Evolutionary conservation across 2,329 filamentous ascomycete species (phyloP).

Genomic region (Microdochium bolleyi): DNA sequence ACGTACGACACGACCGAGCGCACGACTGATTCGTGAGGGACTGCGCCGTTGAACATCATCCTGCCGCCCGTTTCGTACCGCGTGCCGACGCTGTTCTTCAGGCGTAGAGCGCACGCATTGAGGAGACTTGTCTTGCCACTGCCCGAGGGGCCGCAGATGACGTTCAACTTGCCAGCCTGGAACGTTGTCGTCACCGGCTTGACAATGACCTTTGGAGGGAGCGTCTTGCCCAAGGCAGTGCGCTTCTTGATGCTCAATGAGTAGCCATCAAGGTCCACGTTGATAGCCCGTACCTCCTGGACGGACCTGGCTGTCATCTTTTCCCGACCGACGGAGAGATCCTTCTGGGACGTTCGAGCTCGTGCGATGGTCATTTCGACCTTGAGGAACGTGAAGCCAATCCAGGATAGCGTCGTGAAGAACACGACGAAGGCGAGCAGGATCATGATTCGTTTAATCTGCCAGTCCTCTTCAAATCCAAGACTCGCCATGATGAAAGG

Average conservation of each 20-base stretch:
- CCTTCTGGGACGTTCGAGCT: slow-evolving; percentile 48
- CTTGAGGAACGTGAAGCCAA: slow-evolving; percentile 56
- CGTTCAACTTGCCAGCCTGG: slow-evolving; percentile 59
- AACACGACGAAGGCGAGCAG: slow-evolving; percentile 54
- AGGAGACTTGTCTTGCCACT: slow-evolving; percentile 70
- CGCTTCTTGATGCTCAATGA: slow-evolving; percentile 57
- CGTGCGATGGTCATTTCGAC: slow-evolving; percentile 64
- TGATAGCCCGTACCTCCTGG: slow-evolving; percentile 49
- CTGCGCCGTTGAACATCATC: slow-evolving; percentile 62
- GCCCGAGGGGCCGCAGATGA: slow-evolving; percentile 75
- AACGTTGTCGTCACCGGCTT: slow-evolving; percentile 61
- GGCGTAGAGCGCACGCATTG: slow-evolving; percentile 62
- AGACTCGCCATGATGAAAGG: slow-evolving; percentile 61
- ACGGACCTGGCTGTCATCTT: slow-evolving; percentile 50
- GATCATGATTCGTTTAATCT: slow-evolving; percentile 56
- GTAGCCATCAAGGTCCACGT: slow-evolving; percentile 57
- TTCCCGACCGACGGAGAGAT: slow-evolving; percentile 63
- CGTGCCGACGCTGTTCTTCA: slow-evolving; percentile 54
- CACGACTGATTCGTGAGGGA: slow-evolving; percentile 60
- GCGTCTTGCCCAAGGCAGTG: slow-evolving; percentile 38
- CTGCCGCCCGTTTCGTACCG: slow-evolving; percentile 54
- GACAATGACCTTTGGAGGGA: slow-evolving; percentile 52
- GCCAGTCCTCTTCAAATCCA: slow-evolving; percentile 60
- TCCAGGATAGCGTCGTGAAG: slow-evolving; percentile 52
- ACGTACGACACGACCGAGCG: slow-evolving; percentile 69